Base-by-base conservation (phyloP, 1,284 basidiomycete species). In the Bjerkandera adusta region DNA sequence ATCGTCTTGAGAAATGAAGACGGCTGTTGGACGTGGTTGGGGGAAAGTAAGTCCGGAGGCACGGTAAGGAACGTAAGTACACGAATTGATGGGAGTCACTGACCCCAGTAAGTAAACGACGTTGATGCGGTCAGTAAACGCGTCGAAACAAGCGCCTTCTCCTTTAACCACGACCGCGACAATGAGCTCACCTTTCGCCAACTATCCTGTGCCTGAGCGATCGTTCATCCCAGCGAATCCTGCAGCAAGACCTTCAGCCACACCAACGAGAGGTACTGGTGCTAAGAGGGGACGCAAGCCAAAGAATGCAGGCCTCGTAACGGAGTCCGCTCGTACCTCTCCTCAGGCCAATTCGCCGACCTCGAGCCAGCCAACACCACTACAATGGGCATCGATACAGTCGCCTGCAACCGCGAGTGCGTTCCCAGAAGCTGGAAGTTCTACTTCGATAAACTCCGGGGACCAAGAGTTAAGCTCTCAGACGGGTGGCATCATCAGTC, bases 261-360 rank as follows among this genome's bases (percentile, higher is more conserved):
- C 57, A 47, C 49, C 60, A 34, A 37, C 59, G 39, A 49, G 73
- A 39, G 70, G 71, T n/a, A 68, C 71, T 13, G 76, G 75, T 13
- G 73, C 77, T 6, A 82, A 81, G 58, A 74, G 79, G 8, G 79
- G 79, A 25, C 71, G 79, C 12, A 82, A 82, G 57, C 78, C 79
- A 8, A 74, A 75, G 51, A 73, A 70, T 13, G 60, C 68, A 5
- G 52, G 55, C 10, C 50, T 51, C 3, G 53, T 59, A n/a, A 58
- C 59, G 11, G 61, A 48, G 20, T 43, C 46, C 15, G 15, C 41
- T 45, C n/a, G 38, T 61, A 15, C 45, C 51, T 35, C 53, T 29
- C 45, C 52, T 25, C 49, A 53, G 21, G 42, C 49, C 47, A 24
- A 53, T 32, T 53, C 54, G 33, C 43, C 52, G 18, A 48, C 47